Evolutionary conservation across 495 filamentous ascomycete genomes (phyloP).

Genomic region (Neurospora africana): DNA sequence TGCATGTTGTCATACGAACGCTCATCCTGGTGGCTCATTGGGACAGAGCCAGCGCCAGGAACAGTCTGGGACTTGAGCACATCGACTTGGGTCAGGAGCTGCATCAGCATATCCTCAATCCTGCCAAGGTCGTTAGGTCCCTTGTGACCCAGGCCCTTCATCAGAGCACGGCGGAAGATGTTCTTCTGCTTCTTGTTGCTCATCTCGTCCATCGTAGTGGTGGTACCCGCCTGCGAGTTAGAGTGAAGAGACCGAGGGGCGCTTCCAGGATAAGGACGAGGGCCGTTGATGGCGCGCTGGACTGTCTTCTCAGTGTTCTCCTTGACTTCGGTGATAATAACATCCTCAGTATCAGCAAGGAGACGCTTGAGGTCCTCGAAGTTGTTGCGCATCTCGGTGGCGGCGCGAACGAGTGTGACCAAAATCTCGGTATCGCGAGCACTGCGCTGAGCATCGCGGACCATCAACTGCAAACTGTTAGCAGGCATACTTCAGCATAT

Average conservation of each 20-base stretch:
- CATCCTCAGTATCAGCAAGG: conserved; percentile 73
- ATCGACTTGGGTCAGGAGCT: conserved; percentile 84
- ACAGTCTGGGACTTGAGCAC: conserved; percentile 59
- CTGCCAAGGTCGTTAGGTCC: conserved; percentile 77
- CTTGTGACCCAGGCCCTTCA: conserved; percentile 72
- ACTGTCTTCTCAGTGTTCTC: conserved; percentile 76
- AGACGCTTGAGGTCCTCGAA: conserved; percentile 95
- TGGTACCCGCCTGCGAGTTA: conserved; percentile 50
- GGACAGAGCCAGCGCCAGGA: conserved; percentile 17
- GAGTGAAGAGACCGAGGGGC: conserved; percentile 44
- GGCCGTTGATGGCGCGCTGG: conserved; percentile 73
- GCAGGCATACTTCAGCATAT: not conserved
- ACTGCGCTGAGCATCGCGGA: conserved; percentile 92
- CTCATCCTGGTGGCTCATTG: conserved; percentile 26
- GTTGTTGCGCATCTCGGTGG: conserved; percentile 93
- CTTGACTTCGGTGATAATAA: conserved; percentile 72
- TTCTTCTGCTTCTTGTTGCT: conserved; percentile 70
- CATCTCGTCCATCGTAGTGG: conserved; percentile 47
- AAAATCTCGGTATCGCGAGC: conserved; percentile 95
- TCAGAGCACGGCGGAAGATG: conserved; percentile 78
- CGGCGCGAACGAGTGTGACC: conserved; percentile 84
- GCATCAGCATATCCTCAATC: conserved; percentile 92
- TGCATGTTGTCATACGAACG: conserved; percentile 46
- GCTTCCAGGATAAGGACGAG: conserved; percentile 68
- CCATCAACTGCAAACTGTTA: conserved; percentile 64